Evolutionary conservation across 2,329 filamentous ascomycete species (phyloP).

Genomic region (Trichophyton mentagrophytes): DNA sequence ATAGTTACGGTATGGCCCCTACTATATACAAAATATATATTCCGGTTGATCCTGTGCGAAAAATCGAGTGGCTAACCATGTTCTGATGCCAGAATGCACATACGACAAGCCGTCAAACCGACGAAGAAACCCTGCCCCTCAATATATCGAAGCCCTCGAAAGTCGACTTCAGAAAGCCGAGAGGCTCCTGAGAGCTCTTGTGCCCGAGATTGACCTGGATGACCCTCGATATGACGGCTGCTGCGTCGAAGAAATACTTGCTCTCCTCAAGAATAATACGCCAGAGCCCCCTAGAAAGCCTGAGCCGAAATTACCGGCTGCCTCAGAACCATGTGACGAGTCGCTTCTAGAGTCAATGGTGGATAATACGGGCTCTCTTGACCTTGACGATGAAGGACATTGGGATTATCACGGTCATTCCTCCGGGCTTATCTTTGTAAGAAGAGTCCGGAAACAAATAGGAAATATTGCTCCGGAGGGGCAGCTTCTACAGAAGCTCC

Average conservation of each 20-base stretch:
- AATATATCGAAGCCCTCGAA: conserved; percentile 85
- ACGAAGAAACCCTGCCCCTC: conserved; percentile 75
- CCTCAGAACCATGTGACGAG: conserved; percentile 44
- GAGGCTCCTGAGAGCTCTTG: conserved; percentile 60
- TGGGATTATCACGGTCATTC: conserved; percentile 95
- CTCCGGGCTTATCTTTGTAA: conserved; percentile 78
- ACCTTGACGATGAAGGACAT: conserved; percentile 78
- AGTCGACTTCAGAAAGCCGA: conserved; percentile 72
- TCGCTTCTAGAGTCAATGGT: conserved; percentile 86
- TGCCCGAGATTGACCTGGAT: conserved; percentile 73
- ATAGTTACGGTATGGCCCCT: conserved; percentile 71
- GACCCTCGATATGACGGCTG: conserved; percentile 71
- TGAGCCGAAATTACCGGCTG: conserved; percentile 15
- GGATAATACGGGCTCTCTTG: conserved; percentile 76
- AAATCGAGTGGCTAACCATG: not conserved
- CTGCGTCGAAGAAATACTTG: conserved; percentile 49
- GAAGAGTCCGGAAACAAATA: conserved; percentile 76
- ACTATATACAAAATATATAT: not conserved
- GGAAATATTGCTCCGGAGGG: conserved; percentile 52
- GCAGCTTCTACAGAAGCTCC: conserved; percentile 40
- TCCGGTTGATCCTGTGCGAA: not conserved
- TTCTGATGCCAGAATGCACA: conserved; percentile 57
- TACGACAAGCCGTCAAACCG: conserved; percentile 92
- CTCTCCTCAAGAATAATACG: conserved; percentile 26
- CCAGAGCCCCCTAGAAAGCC: conserved; percentile 15